These are phyloP conservation scores for Botryotinia convoluta DNA, from an alignment of 2,329 filamentous ascomycete genomes.

Conservation along the genomic window DNA sequence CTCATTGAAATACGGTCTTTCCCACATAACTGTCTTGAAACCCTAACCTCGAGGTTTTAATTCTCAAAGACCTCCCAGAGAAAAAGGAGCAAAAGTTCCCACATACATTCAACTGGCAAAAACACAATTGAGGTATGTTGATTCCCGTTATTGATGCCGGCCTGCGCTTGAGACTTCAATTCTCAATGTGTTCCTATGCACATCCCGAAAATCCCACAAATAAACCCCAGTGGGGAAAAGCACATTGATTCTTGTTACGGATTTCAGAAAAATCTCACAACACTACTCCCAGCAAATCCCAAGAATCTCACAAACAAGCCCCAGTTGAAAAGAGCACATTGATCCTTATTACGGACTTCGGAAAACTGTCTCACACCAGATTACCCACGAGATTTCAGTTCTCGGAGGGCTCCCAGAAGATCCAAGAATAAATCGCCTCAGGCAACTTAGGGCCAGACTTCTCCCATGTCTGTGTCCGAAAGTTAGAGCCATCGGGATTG, in stretches of 20 bases:
- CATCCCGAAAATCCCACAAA: neutral
- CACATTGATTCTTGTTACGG: neutral
- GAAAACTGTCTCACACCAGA: neutral
- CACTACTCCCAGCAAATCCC: neutral
- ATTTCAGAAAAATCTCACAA: neutral
- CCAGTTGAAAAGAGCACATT: neutral
- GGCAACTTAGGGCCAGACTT: neutral
- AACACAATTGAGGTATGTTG: neutral
- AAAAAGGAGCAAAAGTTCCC: neutral
- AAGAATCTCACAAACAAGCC: neutral
- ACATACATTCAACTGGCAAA: neutral
- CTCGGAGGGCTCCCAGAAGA: neutral
- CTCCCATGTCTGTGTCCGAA: neutral
- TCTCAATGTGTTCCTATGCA: neutral
- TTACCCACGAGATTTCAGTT: neutral
- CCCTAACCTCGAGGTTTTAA: neutral
- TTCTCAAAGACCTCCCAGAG: neutral
- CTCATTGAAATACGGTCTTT: neutral
- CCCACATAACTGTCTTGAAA: neutral
- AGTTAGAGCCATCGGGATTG: neutral
- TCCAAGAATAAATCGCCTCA: slow-evolving; percentile 4
- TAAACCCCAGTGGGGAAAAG: neutral
- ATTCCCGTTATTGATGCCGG: neutral
- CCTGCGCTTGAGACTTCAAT: neutral
- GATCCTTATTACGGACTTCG: neutral